phyloP scores from a whole-genome alignment of 2,329 filamentous ascomycete genomes.

The Exophiala oligosperma region DNA sequence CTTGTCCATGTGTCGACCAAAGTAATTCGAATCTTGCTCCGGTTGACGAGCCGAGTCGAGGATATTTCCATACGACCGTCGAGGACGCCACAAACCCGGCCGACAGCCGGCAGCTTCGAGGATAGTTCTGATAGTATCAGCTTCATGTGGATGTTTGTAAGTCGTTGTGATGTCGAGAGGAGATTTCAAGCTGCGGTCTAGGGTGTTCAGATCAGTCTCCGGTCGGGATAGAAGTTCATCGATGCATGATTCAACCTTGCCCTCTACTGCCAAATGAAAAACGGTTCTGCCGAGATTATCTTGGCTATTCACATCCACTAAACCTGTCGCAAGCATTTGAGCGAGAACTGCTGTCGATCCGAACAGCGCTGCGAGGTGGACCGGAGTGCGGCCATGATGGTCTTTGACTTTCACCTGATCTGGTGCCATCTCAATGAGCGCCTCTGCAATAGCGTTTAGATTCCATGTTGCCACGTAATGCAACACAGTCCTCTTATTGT shows the following conservation, averaged over 20 bases:
- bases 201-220: not conserved
- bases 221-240: slow-evolving; percentile 1
- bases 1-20: no score
- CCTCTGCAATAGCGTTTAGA: not conserved
- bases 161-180: not conserved
- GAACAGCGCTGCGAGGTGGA: slow-evolving; percentile 3
- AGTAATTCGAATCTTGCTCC: no score
- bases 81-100: not conserved
- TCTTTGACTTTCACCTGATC: not conserved
- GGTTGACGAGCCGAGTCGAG: no score
- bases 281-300: not conserved
- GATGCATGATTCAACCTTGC: not conserved
- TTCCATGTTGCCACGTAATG: slow-evolving; percentile 9
- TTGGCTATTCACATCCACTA: slow-evolving; percentile 1
- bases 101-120: not conserved
- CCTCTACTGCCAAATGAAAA: slow-evolving; percentile 4
- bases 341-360: not conserved
- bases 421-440: not conserved
- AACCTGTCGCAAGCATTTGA: not conserved
- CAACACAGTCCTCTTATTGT: slow-evolving; percentile 2
- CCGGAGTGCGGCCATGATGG: not conserved
- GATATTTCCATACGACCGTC: not conserved
- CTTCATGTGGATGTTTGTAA: not conserved
- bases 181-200: not conserved
- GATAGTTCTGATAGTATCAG: not conserved